phyloP scores from a whole-genome alignment of 306 rosid species.

The Malus fusca region DNA sequence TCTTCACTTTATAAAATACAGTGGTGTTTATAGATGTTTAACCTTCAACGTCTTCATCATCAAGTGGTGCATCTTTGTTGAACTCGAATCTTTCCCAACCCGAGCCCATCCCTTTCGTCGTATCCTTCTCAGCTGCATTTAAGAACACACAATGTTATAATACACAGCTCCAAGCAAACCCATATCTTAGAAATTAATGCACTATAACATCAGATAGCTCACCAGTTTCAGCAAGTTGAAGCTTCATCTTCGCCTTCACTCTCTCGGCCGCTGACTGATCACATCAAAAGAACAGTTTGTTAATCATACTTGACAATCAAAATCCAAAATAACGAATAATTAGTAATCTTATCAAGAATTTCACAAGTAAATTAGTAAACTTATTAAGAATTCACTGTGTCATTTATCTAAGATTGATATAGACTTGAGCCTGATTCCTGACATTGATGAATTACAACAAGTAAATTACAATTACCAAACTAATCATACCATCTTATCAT shows the following conservation, averaged over 20 bases:
- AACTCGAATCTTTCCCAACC: slow-evolving; percentile 90
- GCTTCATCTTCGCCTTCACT: slow-evolving; percentile 90
- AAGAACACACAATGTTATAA: not conserved
- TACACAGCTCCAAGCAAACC: not conserved
- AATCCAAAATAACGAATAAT: not conserved
- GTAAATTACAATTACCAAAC: not conserved
- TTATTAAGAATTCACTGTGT: not conserved
- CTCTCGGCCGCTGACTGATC: slow-evolving; percentile 77
- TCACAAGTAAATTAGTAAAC: too few relatives aligned
- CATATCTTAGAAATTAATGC: not conserved
- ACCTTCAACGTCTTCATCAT: slow-evolving; percentile 83
- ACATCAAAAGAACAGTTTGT: slow-evolving; percentile 15
- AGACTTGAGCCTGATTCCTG: not conserved
- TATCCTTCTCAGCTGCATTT: slow-evolving; percentile 60
- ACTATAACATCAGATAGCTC: slow-evolving; percentile 3
- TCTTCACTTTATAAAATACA: not conserved
- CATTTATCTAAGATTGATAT: not conserved
- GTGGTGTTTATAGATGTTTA: not conserved
- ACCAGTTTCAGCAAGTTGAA: slow-evolving; percentile 87
- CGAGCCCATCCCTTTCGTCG: slow-evolving; percentile 51
- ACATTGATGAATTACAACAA: not conserved
- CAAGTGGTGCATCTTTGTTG: slow-evolving; percentile 84
- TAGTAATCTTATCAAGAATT: not conserved
- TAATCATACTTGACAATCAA: not conserved
- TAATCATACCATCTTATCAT: slow-evolving; percentile 57